A percentile compares a stretch with the other conserved stretches of the same genome.
phyloP scores from a whole-genome alignment of 441 rosid species.

The Adansonia madagascariensis region DNA sequence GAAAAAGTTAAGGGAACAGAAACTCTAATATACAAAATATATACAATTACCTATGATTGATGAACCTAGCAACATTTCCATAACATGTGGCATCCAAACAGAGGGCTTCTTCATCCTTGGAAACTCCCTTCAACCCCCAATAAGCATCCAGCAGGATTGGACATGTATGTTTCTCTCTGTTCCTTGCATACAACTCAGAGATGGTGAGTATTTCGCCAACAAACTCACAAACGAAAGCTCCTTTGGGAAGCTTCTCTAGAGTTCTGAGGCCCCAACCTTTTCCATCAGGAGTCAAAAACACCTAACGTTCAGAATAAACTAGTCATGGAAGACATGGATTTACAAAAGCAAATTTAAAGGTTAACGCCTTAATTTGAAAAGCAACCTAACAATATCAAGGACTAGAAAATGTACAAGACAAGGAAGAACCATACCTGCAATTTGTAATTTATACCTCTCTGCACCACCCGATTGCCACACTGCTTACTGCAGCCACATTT shows the following conservation, averaged over 20 bases:
- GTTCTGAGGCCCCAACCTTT: constrained; percentile 97
- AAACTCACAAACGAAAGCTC: constrained; percentile 87
- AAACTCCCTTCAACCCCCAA: constrained; percentile 58
- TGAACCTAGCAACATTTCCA: constrained; percentile 91
- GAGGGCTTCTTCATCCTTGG: constrained; percentile 67
- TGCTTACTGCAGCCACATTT: constrained; percentile 79
- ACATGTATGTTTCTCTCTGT: constrained; percentile 37
- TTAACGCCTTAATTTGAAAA: constrained; percentile 1
- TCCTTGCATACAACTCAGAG: constrained; percentile 59
- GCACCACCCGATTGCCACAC: constrained; percentile 92
- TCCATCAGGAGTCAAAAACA: constrained; percentile 74
- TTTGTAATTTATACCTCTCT: constrained; percentile 73
- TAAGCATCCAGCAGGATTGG: constrained; percentile 76
- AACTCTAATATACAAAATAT: background rate
- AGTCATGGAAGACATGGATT: constrained; percentile 15
- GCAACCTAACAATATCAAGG: constrained; percentile 10
- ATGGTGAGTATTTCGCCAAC: constrained; percentile 82
- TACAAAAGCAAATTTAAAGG: constrained; percentile 8
- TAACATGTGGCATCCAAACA: constrained; percentile 71
- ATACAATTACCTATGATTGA: constrained; percentile 76
- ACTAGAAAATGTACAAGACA: constrained; percentile 9
- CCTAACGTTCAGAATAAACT: constrained; percentile 45
- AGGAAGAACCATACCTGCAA: constrained; percentile 59
- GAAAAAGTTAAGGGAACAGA: background rate
- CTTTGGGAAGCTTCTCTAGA: constrained; percentile 80